Evolutionary conservation across 208 protist genomes (phyloP), one percentile per base, ranked within the genome.

Genomic region (Porcisia deanei): DNA sequence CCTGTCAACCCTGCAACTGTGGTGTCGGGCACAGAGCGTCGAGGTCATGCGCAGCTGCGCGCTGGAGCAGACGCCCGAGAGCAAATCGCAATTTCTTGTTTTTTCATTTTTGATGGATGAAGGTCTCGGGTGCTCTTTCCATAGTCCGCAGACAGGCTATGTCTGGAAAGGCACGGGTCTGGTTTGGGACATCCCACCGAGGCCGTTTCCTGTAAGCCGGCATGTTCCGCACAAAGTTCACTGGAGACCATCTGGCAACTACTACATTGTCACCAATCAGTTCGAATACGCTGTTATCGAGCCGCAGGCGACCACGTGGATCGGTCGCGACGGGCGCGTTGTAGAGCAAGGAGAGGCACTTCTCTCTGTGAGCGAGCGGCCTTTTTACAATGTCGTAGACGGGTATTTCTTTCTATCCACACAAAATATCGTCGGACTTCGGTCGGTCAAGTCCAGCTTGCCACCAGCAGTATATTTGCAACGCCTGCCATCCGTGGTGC

Each of bases 271-370:
- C 14, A 91, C 84, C 61, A 95, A 94, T 79, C 75, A 79, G 3
- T 89, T 89, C 25, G 93, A 97, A 80, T 81, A 85, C 55, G 91
- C 85, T 43, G 77, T 97, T 52, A 69, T 97, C 20, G 91, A 96
- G 75, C 75, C 84, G 39, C 82, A 83, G n/a, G 76, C 85, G 45
- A 89, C 86, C 3, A 97, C 93, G n/a, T 97, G 93, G 91, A 83
- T 96, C 22, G 75, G 83, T 65, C 67, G 54, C 43, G 77, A 91
- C 57, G 93, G 90, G 18, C 79, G 71, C 22, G 81, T 97, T 58
- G 80, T 95, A 45, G 93, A 95, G 76, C 91, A 97, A 67, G 69
- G 64, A n/a, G 80, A 82, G 49, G 73, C 84, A 3, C 49, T 77
- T 39, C 67, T 82, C 37, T 74, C 73, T 3, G 78, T 82, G 34